Evolutionary conservation across 306 rosid genomes (phyloP), one percentile per base, ranked within the genome.

Genomic region (Fragaria vesca): DNA sequence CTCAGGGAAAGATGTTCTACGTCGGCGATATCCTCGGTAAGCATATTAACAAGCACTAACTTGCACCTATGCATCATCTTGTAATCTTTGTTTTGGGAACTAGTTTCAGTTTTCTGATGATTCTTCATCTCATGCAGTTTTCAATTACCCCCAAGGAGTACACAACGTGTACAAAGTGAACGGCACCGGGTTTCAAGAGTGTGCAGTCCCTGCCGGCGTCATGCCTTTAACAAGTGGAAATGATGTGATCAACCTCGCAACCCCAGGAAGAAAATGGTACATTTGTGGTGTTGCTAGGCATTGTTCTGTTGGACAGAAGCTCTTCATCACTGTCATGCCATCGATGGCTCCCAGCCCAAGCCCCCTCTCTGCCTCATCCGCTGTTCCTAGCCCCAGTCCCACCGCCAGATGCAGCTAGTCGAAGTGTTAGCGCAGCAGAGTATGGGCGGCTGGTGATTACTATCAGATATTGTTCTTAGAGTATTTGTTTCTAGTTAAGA

Each of bases 1-100:
- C 87, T 30, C 30, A 9, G 36, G 88, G 83, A 6, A 89, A 84
- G 66, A 78, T 73, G 32, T 84, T 89, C 71, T 54, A 57, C 7
- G 86, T 82, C 20, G 91, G 91, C 12, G 88, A 89, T 76, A 81
- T 74, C 48, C 86, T 85, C 12, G 82, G 93, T 89, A 81, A 50
- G 76, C 32, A 21, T 2, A 12, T 63, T 8, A 30, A 43, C 12
- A 34, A 3, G 4, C 73, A 12, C 55, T 32, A 38, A 57, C 26
- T 43, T 60, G 34, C 11, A 30, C 5, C 3, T 2, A 34, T 8
- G 1, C 30, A 5, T 34, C 36, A 5, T 61, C 52, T 20, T 36
- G 13, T 65, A 6, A 30, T 48, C 21, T n/a, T 15, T 34, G 43
- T 16, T 30, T 15, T n/a, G 17, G 32, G 21, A 30, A 66, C 34